Evolutionary conservation across 768 basidiomycete genomes (phyloP), one percentile per base, ranked within the genome.

Genomic region (Collybiopsis confluens): DNA sequence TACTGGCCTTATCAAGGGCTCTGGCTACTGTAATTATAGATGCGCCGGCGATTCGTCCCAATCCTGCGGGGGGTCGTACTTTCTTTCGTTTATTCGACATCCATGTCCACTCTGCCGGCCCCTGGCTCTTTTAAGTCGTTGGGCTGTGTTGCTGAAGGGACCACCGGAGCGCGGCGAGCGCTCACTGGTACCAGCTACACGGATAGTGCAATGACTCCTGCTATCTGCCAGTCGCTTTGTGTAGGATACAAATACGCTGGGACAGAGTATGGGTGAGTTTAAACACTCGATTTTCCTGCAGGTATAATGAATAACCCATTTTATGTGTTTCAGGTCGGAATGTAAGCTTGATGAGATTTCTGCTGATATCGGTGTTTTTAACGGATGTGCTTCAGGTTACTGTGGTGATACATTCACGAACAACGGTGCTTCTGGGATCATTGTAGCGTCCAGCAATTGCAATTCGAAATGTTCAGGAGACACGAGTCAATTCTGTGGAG

Each of bases 141-240:
- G 26, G 70, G 70, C 37, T 71, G 70, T 37, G 61, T 68, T 8
- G 68, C 66, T 11, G 69, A 70, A 42, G 70, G 69, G 6, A 69
- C 48, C 2, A 50, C 48, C 10, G 48, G 68, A 1, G 57, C 58
- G 16, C 67, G 70, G 21, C 68, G 69, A 8, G 64, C 70, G 15
- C 64, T 72, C 43, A 68, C 65, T 4, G 65, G 57, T 1, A 54
- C 64, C 15, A 64, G 60, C 42, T 68, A 59, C 47, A 52, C 57
- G 4, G 59, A 58, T 40, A 18, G 56, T 3, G 57, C 64, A 33
- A 72, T 72, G 70, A 71, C 70, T 0, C 65, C 68, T 20, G 58
- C 61, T 42, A 40, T 60, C 6, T 72, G 70, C 45, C 66, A 69
- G 52, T 45, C 55, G 6, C 60, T 70, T 7, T 70, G 71, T 51